Percentiles rank a stretch among this genome's conserved stretches.
Conservation (phyloP, 2,329 filamentous ascomycete species). For the Pseudogymnoascus sp. region DNA sequence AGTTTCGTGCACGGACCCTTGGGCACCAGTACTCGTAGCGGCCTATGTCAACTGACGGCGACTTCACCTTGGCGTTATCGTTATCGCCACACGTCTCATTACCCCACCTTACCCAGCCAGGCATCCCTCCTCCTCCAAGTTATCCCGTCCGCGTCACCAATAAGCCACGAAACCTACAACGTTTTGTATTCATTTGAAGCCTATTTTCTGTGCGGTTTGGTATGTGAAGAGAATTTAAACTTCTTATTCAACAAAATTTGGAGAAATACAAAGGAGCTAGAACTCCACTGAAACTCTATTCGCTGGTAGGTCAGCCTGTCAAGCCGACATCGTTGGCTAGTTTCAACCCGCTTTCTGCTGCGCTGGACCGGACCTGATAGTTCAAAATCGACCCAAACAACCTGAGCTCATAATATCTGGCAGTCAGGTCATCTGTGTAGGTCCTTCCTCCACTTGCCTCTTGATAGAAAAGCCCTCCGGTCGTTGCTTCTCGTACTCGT, state of each 20-base stretch:
- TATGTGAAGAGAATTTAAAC: not conserved
- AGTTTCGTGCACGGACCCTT: not conserved
- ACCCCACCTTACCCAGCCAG: slow-evolving; percentile 7
- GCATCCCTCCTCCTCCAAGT: not conserved
- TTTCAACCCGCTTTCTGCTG: not conserved
- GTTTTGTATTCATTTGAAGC: not conserved
- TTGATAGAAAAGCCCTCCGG: not conserved
- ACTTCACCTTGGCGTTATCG: slow-evolving; percentile 5
- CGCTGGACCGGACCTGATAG: slow-evolving; percentile 5
- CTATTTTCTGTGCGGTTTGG: not conserved
- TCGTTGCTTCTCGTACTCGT: not conserved
- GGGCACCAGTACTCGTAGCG: not conserved
- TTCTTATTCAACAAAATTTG: not conserved
- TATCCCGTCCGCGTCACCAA: not conserved
- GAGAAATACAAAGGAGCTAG: not conserved
- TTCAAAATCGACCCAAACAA: slow-evolving; percentile 4
- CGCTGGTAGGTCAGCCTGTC: slow-evolving; percentile 6
- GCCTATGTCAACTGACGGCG: not conserved
- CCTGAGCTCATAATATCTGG: not conserved
- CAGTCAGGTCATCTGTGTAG: slow-evolving; percentile 4
- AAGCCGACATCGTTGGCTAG: slow-evolving; percentile 2
- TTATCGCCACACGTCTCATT: not conserved
- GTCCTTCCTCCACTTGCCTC: not conserved
- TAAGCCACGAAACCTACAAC: not conserved
- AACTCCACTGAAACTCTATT: not conserved